These are phyloP conservation scores for Beauveria medogensis DNA, from an alignment of 2,329 filamentous ascomycete species.

Conservation along the genomic window DNA sequence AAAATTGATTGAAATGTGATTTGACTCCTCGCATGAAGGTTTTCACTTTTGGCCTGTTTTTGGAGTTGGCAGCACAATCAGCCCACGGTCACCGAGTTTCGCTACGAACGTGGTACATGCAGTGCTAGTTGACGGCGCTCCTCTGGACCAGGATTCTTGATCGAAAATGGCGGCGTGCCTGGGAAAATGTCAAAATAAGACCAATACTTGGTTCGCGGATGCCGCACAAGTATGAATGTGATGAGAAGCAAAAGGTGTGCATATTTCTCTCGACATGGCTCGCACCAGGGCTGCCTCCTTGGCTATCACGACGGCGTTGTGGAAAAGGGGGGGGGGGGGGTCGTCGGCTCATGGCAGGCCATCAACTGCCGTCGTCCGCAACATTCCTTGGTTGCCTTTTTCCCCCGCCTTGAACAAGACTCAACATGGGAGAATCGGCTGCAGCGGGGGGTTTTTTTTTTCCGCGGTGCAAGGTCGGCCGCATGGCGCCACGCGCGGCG, in stretches of 20 bases:
- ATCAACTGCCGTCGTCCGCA: not conserved
- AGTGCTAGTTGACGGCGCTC: not conserved
- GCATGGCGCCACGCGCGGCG: not conserved
- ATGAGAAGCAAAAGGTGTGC: not conserved
- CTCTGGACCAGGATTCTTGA: not conserved
- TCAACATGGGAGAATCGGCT: not conserved
- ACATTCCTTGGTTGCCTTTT: no score
- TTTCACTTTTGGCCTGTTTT: not conserved
- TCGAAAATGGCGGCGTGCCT: no score
- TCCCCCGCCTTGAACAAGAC: not conserved
- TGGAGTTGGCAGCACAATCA: no score
- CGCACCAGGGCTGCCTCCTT: not conserved
- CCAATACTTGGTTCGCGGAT: not conserved
- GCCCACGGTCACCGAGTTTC: no score
- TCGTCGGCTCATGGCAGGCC: not conserved
- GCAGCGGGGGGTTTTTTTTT: not conserved
- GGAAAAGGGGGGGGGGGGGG: not conserved
- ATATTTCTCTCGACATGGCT: not conserved
- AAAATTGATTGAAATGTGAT: not conserved
- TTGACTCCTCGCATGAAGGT: not conserved
- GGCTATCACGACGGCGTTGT: not conserved
- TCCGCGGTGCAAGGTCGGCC: no score
- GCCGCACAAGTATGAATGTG: not conserved
- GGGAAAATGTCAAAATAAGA: not conserved
- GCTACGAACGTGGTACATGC: no score